phyloP scores from a whole-genome alignment of 1,284 basidiomycete genomes.

The Psilocybe mexicana region DNA sequence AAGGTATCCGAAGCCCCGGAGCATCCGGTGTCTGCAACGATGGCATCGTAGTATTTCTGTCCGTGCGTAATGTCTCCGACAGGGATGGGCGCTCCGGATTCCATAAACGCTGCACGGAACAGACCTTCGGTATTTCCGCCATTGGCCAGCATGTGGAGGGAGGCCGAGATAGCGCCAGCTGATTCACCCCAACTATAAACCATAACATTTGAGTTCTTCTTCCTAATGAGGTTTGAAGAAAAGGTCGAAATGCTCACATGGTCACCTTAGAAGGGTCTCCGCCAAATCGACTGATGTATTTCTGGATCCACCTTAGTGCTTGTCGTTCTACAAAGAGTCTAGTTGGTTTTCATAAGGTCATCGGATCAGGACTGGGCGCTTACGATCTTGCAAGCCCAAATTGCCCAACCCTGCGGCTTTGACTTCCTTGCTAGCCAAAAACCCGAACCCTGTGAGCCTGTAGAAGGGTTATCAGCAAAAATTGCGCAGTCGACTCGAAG shows the following conservation, averaged over 20 bases:
- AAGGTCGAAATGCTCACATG: constrained; percentile 38
- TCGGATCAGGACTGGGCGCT: constrained; percentile 18
- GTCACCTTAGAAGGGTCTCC: constrained; percentile 62
- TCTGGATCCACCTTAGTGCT: constrained; percentile 63
- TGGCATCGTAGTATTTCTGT: constrained; percentile 44
- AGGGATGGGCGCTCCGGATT: constrained; percentile 49
- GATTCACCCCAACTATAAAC: constrained; percentile 55
- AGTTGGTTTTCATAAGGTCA: background rate
- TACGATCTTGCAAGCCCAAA: constrained; percentile 52
- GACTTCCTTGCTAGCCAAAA: constrained; percentile 46
- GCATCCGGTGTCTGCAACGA: constrained; percentile 50
- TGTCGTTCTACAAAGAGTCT: constrained; percentile 9
- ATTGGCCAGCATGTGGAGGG: constrained; percentile 55
- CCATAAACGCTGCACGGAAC: constrained; percentile 54
- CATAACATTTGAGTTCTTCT: background rate
- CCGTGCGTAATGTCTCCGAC: constrained; percentile 42
- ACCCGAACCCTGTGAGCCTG: constrained; percentile 34
- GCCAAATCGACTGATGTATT: constrained; percentile 63
- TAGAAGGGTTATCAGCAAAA: background rate
- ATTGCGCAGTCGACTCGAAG: background rate
- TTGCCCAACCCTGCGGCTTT: constrained; percentile 49
- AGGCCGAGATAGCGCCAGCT: constrained; percentile 53
- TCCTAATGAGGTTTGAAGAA: background rate
- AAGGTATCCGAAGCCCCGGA: constrained; percentile 43
- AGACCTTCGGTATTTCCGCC: constrained; percentile 47